Evolutionary conservation across 345 rosid species (phyloP).

Genomic region (Reutealis trisperma): DNA sequence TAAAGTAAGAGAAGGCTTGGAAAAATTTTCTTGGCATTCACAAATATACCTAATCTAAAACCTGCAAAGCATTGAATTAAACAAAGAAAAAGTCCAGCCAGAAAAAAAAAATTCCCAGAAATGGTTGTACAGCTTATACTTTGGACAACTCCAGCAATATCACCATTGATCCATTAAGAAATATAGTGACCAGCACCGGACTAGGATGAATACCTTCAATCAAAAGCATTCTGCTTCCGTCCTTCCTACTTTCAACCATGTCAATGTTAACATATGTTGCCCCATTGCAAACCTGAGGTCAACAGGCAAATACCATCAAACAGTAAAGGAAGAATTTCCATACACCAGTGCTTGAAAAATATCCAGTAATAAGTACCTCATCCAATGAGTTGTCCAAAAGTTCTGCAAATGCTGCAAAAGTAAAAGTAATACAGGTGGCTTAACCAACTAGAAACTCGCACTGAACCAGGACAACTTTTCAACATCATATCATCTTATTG

Average conservation of each 20-base stretch:
- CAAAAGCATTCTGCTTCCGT: conserved; percentile 63
- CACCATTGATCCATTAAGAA: background rate
- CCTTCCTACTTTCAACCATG: conserved; percentile 65
- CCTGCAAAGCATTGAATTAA: background rate
- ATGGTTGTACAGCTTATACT: background rate
- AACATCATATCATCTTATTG: background rate
- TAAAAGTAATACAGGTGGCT: conserved; percentile 3
- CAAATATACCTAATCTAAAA: background rate
- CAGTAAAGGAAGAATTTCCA: conserved; percentile 9
- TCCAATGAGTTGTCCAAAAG: conserved; percentile 89
- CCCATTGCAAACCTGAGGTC: conserved; percentile 65
- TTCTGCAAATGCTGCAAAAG: conserved; percentile 81
- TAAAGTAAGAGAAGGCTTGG: background rate
- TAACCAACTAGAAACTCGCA: conserved; percentile 4
- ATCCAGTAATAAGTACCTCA: conserved; percentile 49
- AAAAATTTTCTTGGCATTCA: background rate
- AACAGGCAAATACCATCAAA: conserved; percentile 15
- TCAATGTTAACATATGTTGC: conserved; percentile 78
- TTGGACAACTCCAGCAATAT: background rate
- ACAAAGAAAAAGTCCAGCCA: background rate
- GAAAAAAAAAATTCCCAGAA: too few species aligned
- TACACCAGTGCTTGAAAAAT: background rate
- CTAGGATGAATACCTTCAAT: conserved; percentile 60
- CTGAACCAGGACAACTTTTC: background rate
- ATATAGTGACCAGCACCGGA: background rate